Evolutionary conservation across 192 early-diverging fungal genomes (phyloP).

Genomic region (Cetraspora pellucida): DNA sequence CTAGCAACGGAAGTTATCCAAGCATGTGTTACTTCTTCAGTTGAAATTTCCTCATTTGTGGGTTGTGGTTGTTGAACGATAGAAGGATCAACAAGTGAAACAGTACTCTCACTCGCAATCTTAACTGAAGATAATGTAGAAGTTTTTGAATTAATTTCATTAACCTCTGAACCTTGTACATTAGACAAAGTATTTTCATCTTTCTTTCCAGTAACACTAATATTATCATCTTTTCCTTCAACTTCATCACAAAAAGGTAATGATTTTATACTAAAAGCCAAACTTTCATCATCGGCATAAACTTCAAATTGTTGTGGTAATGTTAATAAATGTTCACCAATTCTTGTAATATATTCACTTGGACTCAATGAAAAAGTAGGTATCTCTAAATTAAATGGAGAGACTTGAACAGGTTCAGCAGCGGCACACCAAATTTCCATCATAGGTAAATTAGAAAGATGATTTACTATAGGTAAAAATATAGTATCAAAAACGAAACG

Average conservation of each 20-base stretch:
- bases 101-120: neutral
- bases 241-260: conserved; percentile 48
- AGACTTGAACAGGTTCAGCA: conserved; percentile 28
- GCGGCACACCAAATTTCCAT: conserved; percentile 47
- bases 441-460: conserved; percentile 46
- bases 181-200: no score
- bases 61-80: conserved; percentile 33
- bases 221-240: conserved; percentile 16
- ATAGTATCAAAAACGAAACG: conserved; percentile 61
- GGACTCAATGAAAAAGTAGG: conserved; percentile 70
- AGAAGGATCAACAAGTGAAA: conserved; percentile 20
- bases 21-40: conserved; percentile 57
- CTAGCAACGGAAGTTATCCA: conserved; percentile 72
- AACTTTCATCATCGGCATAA: conserved; percentile 55
- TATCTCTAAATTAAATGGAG: conserved; percentile 41
- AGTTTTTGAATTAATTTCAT: neutral
- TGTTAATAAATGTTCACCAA: conserved; percentile 68
- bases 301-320: conserved; percentile 73
- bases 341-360: conserved; percentile 64
- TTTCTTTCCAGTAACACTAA: neutral
- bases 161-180: no score
- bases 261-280: conserved; percentile 49
- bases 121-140: neutral
- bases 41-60: conserved; percentile 36
- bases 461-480: conserved; percentile 52